These are phyloP conservation scores for Boletellus deceptivus DNA, from an alignment of 1,284 basidiomycete genomes.

Conservation along the genomic window DNA sequence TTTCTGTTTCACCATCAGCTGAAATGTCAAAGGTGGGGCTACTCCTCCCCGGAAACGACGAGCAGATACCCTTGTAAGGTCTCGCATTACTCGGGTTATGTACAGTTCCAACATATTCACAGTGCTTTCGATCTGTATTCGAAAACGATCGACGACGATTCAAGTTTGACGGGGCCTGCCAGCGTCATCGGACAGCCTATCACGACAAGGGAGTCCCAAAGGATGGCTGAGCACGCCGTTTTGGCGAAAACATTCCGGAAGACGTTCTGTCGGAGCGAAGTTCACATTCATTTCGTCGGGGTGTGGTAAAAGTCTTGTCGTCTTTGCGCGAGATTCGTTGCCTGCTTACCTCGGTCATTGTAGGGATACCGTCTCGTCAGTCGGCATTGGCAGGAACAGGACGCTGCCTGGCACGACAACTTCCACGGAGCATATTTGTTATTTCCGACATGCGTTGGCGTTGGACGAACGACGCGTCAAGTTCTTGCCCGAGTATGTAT, in stretches of 20 bases:
- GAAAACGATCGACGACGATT: conserved; percentile 18
- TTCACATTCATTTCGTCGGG: conserved; percentile 38
- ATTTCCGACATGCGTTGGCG: conserved; percentile 34
- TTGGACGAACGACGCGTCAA: conserved; percentile 42
- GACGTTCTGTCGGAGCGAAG: conserved; percentile 26
- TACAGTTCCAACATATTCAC: conserved; percentile 1
- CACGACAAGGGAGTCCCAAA: conserved; percentile 12
- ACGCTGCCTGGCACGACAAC: conserved; percentile 30
- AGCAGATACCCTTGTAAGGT: conserved; percentile 38
- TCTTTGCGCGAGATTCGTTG: background rate
- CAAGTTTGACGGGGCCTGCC: conserved; percentile 4
- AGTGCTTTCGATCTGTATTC: conserved; percentile 34
- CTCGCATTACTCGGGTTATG: too few relatives aligned
- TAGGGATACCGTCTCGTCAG: conserved; percentile 37
- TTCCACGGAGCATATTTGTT: conserved; percentile 30
- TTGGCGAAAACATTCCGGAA: conserved; percentile 25
- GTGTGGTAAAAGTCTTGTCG: conserved; percentile 29
- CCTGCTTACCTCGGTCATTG: background rate
- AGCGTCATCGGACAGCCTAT: conserved; percentile 14
- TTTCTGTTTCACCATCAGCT: background rate
- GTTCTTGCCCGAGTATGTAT: conserved; percentile 39
- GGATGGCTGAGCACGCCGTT: conserved; percentile 7
- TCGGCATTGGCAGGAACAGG: conserved; percentile 31
- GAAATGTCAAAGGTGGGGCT: conserved; percentile 33
- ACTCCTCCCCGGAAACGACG: conserved; percentile 35